phyloP scores from a whole-genome alignment of 2,329 filamentous ascomycete genomes.

The Tolypocladium endophyticum region DNA sequence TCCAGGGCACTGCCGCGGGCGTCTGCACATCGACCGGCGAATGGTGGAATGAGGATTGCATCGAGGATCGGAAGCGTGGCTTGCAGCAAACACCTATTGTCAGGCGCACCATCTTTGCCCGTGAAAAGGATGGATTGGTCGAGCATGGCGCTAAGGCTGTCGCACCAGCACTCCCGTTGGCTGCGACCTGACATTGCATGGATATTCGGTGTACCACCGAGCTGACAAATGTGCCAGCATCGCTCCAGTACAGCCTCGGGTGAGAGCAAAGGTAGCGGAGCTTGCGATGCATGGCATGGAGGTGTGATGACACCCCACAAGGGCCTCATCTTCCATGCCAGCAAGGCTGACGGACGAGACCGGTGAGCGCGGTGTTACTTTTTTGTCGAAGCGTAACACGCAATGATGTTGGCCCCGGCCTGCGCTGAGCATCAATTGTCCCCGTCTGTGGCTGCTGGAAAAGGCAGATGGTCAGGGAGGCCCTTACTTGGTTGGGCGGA shows the following conservation, averaged over 20 bases:
- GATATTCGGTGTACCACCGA: neutral
- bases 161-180: neutral
- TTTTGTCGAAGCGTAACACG: neutral
- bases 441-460: neutral
- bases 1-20: neutral
- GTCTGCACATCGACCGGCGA: neutral
- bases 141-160: neutral
- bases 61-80: neutral
- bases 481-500: neutral
- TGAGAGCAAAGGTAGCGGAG: neutral
- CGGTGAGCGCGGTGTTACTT: neutral
- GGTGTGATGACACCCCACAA: neutral
- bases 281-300: neutral
- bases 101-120: neutral
- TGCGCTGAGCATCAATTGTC: neutral
- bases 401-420: neutral
- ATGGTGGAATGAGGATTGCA: neutral
- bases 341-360: neutral
- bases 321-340: neutral
- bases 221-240: neutral
- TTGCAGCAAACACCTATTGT: slow-evolving; percentile 1
- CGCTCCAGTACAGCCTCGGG: neutral
- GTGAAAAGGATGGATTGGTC: neutral
- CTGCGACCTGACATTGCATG: neutral
- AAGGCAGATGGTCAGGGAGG: neutral